Evolutionary conservation across 192 early-diverging fungal species (phyloP).

Genomic region (Linnemannia hyalina): DNA sequence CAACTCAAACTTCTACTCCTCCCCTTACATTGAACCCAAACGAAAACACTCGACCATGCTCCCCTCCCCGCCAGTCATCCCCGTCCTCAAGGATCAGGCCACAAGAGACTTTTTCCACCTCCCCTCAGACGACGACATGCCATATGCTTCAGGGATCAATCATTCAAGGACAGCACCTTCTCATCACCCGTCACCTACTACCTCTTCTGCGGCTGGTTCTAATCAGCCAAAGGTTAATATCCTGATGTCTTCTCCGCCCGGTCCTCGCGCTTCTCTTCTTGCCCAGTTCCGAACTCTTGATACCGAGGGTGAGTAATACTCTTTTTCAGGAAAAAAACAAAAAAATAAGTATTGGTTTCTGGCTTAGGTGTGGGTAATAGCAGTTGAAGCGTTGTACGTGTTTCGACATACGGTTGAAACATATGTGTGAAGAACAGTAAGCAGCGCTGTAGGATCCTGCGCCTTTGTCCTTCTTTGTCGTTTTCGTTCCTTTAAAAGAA

Average conservation of each 20-base stretch:
- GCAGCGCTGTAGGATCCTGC: too few species aligned
- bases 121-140: background rate
- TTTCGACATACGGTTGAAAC: too few species aligned
- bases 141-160: background rate
- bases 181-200: conserved; percentile 14
- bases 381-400: too few species aligned
- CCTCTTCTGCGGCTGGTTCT: background rate
- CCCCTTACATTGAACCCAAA: conserved; percentile 26
- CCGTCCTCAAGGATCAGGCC: background rate
- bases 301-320: background rate
- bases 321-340: too few species aligned
- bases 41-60: conserved; percentile 17
- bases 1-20: conserved; percentile 32
- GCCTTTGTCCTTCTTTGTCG: too few species aligned
- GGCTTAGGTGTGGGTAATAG: too few species aligned
- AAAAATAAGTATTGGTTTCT: background rate
- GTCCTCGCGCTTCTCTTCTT: background rate
- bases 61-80: conserved; percentile 26
- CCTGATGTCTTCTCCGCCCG: conserved; percentile 5
- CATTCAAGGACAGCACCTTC: background rate
- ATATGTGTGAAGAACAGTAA: too few species aligned
- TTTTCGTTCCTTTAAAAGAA: too few species aligned
- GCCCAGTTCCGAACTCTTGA: background rate
- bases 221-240: conserved; percentile 12
- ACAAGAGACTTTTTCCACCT: background rate